These are phyloP conservation scores for Apiotrichum veenhuisii DNA, from an alignment of 1,284 basidiomycete genomes.

Conservation along the genomic window DNA sequence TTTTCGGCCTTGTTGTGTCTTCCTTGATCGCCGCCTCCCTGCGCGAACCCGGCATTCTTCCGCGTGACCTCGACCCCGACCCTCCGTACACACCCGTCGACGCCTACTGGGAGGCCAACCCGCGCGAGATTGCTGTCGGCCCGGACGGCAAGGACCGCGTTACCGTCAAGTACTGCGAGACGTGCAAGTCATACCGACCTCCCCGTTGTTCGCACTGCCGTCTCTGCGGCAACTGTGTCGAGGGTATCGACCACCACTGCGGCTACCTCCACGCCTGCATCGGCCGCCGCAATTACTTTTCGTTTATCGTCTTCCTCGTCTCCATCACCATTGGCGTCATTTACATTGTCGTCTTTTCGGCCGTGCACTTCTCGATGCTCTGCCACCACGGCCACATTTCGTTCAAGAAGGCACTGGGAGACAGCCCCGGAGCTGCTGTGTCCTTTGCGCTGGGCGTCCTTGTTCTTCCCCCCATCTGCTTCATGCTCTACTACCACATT, in stretches of 20 bases:
- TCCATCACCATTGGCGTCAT: slow-evolving; percentile 64
- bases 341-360: slow-evolving; percentile 74
- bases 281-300: slow-evolving; percentile 83
- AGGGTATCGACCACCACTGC: slow-evolving; percentile 79
- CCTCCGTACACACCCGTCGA: slow-evolving; percentile 65
- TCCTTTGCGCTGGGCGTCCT: slow-evolving; percentile 65
- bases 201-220: slow-evolving; percentile 89
- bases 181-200: slow-evolving; percentile 82
- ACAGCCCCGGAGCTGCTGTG: slow-evolving; percentile 70
- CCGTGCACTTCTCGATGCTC: slow-evolving; percentile 70
- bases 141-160: slow-evolving; percentile 73
- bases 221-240: slow-evolving; percentile 92
- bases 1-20: slow-evolving; percentile 35
- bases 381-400: slow-evolving; percentile 56
- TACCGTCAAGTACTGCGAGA: slow-evolving; percentile 83
- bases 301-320: slow-evolving; percentile 75
- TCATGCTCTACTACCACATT: slow-evolving; percentile 75
- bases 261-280: slow-evolving; percentile 94
- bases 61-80: slow-evolving; percentile 74
- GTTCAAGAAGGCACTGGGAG: slow-evolving; percentile 59
- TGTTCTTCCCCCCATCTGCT: slow-evolving; percentile 74
- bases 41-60: slow-evolving; percentile 81
- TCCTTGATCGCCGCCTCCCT: slow-evolving; percentile 58
- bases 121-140: slow-evolving; percentile 74
- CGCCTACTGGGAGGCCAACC: slow-evolving; percentile 62